Evolutionary conservation across 2,329 filamentous ascomycete genomes (phyloP).

Genomic region (Aureobasidium pullulans): DNA sequence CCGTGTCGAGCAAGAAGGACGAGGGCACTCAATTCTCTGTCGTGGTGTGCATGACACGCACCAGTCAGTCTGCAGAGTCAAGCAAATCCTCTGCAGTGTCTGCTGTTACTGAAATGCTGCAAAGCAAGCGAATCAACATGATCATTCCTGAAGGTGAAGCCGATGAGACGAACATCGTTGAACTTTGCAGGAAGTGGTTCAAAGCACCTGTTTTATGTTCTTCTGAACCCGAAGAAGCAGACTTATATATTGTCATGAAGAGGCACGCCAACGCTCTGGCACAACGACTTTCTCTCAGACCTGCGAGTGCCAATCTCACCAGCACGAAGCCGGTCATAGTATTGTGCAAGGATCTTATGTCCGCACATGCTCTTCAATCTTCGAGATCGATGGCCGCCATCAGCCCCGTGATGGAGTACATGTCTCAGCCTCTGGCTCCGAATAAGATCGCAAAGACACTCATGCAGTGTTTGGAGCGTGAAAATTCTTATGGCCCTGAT

Average conservation of each 20-base stretch:
- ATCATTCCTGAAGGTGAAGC: not conserved
- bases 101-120: not conserved
- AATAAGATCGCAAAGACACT: conserved; percentile 13
- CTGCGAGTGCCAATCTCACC: not conserved
- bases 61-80: not conserved
- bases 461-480: conserved; percentile 19
- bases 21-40: conserved; percentile 50
- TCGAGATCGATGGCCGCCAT: not conserved
- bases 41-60: not conserved
- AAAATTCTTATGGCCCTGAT: not conserved
- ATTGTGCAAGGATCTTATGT: not conserved
- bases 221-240: not conserved
- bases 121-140: conserved; percentile 3
- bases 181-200: not conserved
- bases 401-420: not conserved
- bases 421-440: conserved; percentile 10
- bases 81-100: not conserved
- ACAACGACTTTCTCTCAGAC: not conserved
- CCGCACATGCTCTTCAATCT: conserved; percentile 10
- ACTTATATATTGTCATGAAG: not conserved
- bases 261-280: not conserved
- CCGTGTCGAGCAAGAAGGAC: conserved; percentile 45
- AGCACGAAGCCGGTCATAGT: not conserved
- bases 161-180: not conserved
- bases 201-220: not conserved